Conservation (phyloP, 78 protist genomes). For the Trichosphaerium sp. region DNA sequence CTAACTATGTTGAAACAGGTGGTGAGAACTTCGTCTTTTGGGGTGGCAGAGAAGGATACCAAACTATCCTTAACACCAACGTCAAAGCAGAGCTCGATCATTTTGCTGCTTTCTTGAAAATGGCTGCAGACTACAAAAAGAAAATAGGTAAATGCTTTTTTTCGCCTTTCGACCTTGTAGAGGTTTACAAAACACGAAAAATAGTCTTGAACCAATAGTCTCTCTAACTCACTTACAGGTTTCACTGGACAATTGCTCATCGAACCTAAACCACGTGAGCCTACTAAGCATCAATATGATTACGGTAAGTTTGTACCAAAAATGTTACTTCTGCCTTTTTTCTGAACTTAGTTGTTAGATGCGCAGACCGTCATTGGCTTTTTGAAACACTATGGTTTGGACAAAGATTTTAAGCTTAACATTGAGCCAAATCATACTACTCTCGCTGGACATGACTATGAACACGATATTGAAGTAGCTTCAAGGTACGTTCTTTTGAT, state of each 20-base stretch:
- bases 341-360: too few species aligned
- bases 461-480: neutral
- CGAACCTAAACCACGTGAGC: constrained; percentile 11
- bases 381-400: neutral
- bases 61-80: constrained; percentile 4
- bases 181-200: too few species aligned
- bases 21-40: neutral
- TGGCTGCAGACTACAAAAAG: neutral
- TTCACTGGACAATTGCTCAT: neutral
- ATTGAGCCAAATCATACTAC: neutral
- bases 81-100: neutral
- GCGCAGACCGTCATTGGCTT: neutral
- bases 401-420: neutral
- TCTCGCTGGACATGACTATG: neutral
- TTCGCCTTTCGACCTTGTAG: too few species aligned
- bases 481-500: too few species aligned
- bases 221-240: too few species aligned
- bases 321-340: neutral
- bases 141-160: too few species aligned
- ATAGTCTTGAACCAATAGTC: too few species aligned
- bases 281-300: constrained; percentile 11
- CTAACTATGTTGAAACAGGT: constrained; percentile 1
- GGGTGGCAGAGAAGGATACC: constrained; percentile 10
- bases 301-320: constrained; percentile 2
- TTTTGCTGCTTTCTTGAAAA: neutral